Base-by-base conservation (phyloP, 805 yeast genomes). In the Ogataea thermomethanolica region DNA sequence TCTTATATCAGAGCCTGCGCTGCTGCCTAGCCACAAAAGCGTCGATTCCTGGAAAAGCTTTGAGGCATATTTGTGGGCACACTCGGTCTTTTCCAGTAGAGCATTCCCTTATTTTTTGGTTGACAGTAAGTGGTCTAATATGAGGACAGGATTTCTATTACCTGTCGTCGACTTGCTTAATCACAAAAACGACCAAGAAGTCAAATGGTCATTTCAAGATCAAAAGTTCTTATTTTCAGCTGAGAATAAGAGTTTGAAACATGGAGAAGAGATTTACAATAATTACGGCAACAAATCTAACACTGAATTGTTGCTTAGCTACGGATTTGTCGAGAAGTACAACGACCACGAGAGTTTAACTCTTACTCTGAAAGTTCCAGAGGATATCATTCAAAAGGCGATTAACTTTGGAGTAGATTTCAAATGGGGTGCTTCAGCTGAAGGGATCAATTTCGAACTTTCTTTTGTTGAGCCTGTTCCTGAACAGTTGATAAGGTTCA, bases 81-180 rank as follows among this genome's bases (percentile, higher is more conserved):
- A 74, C 29, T 67, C 76, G 33, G 82, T 86, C 10, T 71, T 85
- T 47, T 72, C 79, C 8, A 81, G 95, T 1, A 71, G 97, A 47
- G 84, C 93, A 0, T 90, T 90, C 56, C 96, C 96, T 1, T 72
- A 76, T 35, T 61, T 85, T 28, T 54, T 88, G n/a, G 48, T 78
- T n/a, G 66, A 67, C 13, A 43, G 54, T 10, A 58, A 59, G 7
- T 49, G 59, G 14, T 58, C 33, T 10, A 27, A 47, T n/a, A 32
- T 36, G 1, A 61, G 63, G 28, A 75, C 73, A 45, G 87, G 85
- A 6, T 80, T 89, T 60, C 62, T 89, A 29, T 59, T 81, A n/a
- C 96, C 96, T 2, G 55, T 89, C 8, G 74, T 86, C 13, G 96
- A 88, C 55, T 61, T 86, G 12, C 59, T 88, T 29, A 89, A 89